phyloP scores from a whole-genome alignment of 2,329 filamentous ascomycete genomes.

The Chaetomium olivaceum region DNA sequence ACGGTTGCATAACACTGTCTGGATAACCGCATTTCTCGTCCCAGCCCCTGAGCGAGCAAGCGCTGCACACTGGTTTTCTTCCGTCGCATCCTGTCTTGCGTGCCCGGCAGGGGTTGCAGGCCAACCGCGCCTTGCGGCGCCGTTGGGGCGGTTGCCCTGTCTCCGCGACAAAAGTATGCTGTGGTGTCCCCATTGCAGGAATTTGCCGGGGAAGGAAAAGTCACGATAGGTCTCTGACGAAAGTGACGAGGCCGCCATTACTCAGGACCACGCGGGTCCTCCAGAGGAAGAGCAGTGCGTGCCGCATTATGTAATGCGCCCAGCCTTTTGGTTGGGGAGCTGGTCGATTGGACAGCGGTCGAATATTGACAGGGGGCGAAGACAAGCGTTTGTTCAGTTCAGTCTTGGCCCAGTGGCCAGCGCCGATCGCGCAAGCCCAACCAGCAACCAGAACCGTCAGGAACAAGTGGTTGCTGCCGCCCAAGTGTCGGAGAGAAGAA shows the following conservation, averaged over 20 bases:
- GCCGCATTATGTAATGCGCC: conserved; percentile 10
- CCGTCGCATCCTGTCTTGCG: conserved; percentile 33
- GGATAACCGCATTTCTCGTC: conserved; percentile 29
- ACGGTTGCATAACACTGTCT: conserved; percentile 23
- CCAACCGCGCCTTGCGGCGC: conserved; percentile 26
- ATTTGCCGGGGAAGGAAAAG: neutral
- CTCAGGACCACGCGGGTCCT: neutral
- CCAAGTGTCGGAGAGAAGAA: neutral
- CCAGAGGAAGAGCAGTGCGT: neutral
- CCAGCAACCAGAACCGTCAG: neutral
- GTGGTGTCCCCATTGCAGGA: conserved; percentile 17
- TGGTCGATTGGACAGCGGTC: neutral
- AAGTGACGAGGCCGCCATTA: neutral
- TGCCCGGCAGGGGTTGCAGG: conserved; percentile 28
- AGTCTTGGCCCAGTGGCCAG: neutral
- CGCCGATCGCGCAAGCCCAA: neutral
- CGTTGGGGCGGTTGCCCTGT: conserved; percentile 20
- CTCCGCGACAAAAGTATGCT: conserved; percentile 21
- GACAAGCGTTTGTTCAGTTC: neutral
- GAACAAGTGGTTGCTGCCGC: neutral
- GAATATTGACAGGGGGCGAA: neutral
- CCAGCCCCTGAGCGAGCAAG: conserved; percentile 26
- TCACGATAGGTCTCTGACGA: neutral
- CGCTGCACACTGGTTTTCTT: conserved; percentile 25
- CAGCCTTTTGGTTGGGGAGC: neutral